Evolutionary conservation across 805 yeast genomes (phyloP), one percentile per base, ranked within the genome.

Genomic region (Candida insectalens): DNA sequence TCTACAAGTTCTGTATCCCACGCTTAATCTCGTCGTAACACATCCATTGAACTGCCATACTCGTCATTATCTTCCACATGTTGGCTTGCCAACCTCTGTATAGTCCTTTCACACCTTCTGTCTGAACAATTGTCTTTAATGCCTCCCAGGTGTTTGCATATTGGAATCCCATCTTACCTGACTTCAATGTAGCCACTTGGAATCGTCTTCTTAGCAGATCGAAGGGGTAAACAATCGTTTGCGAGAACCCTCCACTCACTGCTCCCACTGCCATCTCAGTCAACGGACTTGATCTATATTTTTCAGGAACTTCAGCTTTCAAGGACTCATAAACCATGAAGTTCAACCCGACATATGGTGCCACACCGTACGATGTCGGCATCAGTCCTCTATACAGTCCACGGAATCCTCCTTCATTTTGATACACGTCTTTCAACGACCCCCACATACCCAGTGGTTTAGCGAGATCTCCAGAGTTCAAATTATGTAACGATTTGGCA

Each of bases 31-130:
- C 58, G 44, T 94, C 97, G 54, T 75, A 79, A 40, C 83, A 75
- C 45, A 87, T 64, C 95, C 96, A 89, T 39, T 89, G 84, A 13
- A 88, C 85, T 4, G 97, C 97, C 88, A 92, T 89, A 10, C 92
- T 77, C 0, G 97, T 96, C 30, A 85, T 82, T 4, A 89, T 92
- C 53, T 88, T 89, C 65, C 83, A 78, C 53, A 84, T 64, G 50
- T 85, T 85, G 2, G 94, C 92, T 3, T 76, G 67, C 53, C 80
- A 63, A 0, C 89, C 89, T 47, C 73, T 78, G 59, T 78, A 81
- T 25, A 81, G 71, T 1, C 88, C 89, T 29, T 54, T 60, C 32
- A 67, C 61, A 1, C 96, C 96, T 55, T 89, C 97, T 15, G 65
- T 59, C 41, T 59, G 66, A 38, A 80, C 76, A 25, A 89, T 84